These are phyloP conservation scores for Yamadazyma dendronema DNA, from an alignment of 1,139 yeast genomes.

Conservation along the genomic window DNA sequence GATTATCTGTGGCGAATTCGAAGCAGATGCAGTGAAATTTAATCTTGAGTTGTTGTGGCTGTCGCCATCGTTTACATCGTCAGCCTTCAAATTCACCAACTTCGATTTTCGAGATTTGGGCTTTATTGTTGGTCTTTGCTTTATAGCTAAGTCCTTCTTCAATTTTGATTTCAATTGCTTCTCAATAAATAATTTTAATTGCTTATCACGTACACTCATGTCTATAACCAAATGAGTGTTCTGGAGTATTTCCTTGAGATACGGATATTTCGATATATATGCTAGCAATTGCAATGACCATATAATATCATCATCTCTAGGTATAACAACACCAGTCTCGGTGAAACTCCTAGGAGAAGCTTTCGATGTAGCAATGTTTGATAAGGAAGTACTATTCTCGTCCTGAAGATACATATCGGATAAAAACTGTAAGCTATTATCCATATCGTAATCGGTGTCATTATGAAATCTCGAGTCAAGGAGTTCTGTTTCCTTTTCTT, in stretches of 20 bases:
- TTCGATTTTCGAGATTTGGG: slow-evolving; percentile 34
- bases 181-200: slow-evolving; percentile 37
- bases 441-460: slow-evolving; percentile 44
- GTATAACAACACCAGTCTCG: slow-evolving; percentile 71
- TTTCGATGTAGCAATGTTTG: slow-evolving; percentile 26
- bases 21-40: slow-evolving; percentile 36
- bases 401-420: slow-evolving; percentile 44
- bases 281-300: slow-evolving; percentile 93
- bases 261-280: slow-evolving; percentile 87
- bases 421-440: slow-evolving; percentile 41
- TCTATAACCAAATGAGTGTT: slow-evolving; percentile 62
- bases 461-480: slow-evolving; percentile 32
- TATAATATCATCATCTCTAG: slow-evolving; percentile 88
- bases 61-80: slow-evolving; percentile 1
- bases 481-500: slow-evolving; percentile 37
- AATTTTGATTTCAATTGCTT: slow-evolving; percentile 36
- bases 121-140: slow-evolving; percentile 34
- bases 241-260: slow-evolving; percentile 71
- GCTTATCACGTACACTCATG: slow-evolving; percentile 51
- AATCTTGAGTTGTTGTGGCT: slow-evolving; percentile 7
- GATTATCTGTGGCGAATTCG: slow-evolving; percentile 44
- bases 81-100: slow-evolving; percentile 7
- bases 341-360: slow-evolving; percentile 63
- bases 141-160: slow-evolving; percentile 30
- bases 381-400: slow-evolving; percentile 21